phyloP scores from a whole-genome alignment of 768 basidiomycete genomes.

The Chlorophyllum brunneum region DNA sequence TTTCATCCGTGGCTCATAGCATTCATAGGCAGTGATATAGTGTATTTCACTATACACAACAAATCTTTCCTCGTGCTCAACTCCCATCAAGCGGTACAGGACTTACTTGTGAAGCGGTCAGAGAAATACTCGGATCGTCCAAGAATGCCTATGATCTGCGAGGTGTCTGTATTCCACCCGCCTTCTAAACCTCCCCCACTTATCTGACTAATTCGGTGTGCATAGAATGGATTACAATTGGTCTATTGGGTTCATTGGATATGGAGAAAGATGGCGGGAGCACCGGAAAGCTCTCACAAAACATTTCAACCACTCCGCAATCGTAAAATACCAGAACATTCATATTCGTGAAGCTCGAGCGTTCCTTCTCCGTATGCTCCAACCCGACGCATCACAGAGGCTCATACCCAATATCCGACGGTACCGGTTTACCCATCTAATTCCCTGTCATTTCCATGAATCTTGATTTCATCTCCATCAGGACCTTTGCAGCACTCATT shows the following conservation, averaged over 20 bases:
- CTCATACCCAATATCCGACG: neutral
- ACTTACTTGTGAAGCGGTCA: conserved; percentile 14
- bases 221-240: conserved; percentile 17
- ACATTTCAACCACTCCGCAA: conserved; percentile 20
- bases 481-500: conserved; percentile 15
- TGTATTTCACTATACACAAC: neutral
- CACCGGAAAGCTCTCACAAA: conserved; percentile 23
- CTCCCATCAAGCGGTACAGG: conserved; percentile 3
- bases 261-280: conserved; percentile 20
- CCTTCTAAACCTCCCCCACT: neutral
- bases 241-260: conserved; percentile 16
- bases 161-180: conserved; percentile 16
- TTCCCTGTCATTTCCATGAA: conserved; percentile 9
- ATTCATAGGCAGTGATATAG: neutral
- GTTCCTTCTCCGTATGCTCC: conserved; percentile 6
- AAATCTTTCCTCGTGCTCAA: conserved; percentile 12
- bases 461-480: neutral
- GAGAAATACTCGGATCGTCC: conserved; percentile 21
- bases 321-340: conserved; percentile 14
- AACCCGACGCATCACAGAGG: conserved; percentile 1
- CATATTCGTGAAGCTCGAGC: neutral
- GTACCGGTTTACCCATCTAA: neutral
- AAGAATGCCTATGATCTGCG: conserved; percentile 19
- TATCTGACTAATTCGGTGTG: neutral
- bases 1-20: neutral